A percentile compares a stretch with the other conserved stretches of the same genome.
phyloP scores from a whole-genome alignment of 106 monocot genomes.

The Dioscorea alata region DNA sequence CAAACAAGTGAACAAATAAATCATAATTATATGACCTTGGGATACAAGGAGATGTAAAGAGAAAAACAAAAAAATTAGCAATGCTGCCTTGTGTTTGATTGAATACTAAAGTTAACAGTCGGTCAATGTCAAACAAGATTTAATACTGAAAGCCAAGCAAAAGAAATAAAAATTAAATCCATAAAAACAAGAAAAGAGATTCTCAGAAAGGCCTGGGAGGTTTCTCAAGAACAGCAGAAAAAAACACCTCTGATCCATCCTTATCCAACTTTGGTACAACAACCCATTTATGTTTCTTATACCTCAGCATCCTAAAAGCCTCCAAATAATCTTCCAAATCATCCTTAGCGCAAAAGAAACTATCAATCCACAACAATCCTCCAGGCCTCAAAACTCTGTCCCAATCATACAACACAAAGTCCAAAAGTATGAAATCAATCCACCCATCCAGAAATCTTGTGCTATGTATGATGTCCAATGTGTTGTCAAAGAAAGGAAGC shows the following conservation, averaged over 20 bases:
- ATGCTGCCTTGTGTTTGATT: too few species aligned
- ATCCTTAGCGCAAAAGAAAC: constrained; percentile 57
- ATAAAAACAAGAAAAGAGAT: neutral
- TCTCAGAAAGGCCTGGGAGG: constrained; percentile 66
- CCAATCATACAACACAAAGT: constrained; percentile 73
- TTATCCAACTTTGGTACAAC: constrained; percentile 64
- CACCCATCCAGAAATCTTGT: constrained; percentile 74
- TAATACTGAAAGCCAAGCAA: too few species aligned
- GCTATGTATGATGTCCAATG: constrained; percentile 62
- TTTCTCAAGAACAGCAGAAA: constrained; percentile 81
- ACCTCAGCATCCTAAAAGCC: constrained; percentile 55
- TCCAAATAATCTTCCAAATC: constrained; percentile 64
- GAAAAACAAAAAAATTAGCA: too few species aligned
- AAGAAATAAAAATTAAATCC: neutral
- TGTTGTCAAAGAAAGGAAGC: constrained; percentile 83
- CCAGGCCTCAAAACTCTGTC: constrained; percentile 72
- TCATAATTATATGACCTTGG: too few species aligned
- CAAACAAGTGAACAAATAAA: too few species aligned
- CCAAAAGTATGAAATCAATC: constrained; percentile 61
- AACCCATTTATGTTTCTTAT: constrained; percentile 63
- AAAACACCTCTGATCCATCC: constrained; percentile 59
- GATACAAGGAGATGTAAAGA: too few species aligned
- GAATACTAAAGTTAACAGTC: too few species aligned
- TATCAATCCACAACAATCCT: constrained; percentile 68
- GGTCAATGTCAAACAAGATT: too few species aligned